Percentiles rank a stretch among this genome's conserved stretches.
phyloP scores from a whole-genome alignment of 2,329 filamentous ascomycete genomes.

The Tympanopsis confertula region DNA sequence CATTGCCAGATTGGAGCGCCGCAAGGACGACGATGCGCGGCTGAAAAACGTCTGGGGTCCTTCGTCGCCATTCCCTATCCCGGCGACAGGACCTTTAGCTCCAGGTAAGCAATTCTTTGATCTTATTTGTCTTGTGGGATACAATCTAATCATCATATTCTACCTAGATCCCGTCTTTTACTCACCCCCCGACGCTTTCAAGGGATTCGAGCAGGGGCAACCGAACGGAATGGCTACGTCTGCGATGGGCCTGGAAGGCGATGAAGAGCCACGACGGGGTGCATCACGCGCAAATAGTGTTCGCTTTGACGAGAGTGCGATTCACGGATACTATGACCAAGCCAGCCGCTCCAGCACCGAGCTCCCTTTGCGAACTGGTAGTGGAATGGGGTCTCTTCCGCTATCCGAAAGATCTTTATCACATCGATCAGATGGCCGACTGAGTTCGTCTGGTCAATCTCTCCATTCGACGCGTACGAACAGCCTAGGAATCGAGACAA shows the following conservation, averaged over 20 bases:
- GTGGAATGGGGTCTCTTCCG: slow-evolving; percentile 44
- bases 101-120: slow-evolving; percentile 35
- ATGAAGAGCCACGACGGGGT: slow-evolving; percentile 48
- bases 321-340: slow-evolving; percentile 53
- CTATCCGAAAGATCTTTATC: slow-evolving; percentile 52
- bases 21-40: slow-evolving; percentile 48
- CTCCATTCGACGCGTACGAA: slow-evolving; percentile 44
- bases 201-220: slow-evolving; percentile 47
- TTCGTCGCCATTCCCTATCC: slow-evolving; percentile 46
- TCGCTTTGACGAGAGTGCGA: slow-evolving; percentile 55
- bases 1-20: slow-evolving; percentile 45
- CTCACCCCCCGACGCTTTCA: slow-evolving; percentile 46
- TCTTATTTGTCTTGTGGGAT: background rate
- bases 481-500: slow-evolving; percentile 42
- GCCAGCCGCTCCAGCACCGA: slow-evolving; percentile 47
- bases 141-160: slow-evolving; percentile 8
- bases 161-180: slow-evolving; percentile 41
- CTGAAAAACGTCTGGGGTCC: slow-evolving; percentile 53
- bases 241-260: slow-evolving; percentile 45
- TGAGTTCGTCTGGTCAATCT: slow-evolving; percentile 46
- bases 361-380: slow-evolving; percentile 41
- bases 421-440: slow-evolving; percentile 52
- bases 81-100: slow-evolving; percentile 40
- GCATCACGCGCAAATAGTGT: slow-evolving; percentile 56
- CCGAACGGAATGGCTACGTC: slow-evolving; percentile 37